Conservation (phyloP, 2,329 filamentous ascomycete species). For the Epichloe sibirici region DNA sequence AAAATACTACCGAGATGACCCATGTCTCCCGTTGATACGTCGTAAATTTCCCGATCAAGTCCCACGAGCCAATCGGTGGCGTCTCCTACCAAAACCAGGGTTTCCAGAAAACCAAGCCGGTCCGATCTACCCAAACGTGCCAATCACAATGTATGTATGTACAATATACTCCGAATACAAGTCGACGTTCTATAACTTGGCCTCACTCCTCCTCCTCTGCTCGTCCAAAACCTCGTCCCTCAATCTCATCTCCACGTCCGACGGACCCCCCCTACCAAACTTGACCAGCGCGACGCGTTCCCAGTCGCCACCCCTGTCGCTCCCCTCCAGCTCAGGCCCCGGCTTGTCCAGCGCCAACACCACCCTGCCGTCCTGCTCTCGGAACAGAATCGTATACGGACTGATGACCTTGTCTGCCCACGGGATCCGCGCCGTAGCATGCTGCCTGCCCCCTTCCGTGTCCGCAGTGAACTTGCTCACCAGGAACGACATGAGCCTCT, state of each 20-base stretch:
- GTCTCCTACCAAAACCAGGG: not conserved
- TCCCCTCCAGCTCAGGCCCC: conserved; percentile 39
- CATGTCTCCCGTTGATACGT: too few relatives aligned
- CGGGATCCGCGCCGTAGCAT: conserved; percentile 32
- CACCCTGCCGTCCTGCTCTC: conserved; percentile 31
- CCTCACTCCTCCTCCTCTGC: conserved; percentile 20
- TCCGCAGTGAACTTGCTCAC: conserved; percentile 28
- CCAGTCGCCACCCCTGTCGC: conserved; percentile 40
- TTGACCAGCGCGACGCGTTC: conserved; percentile 46
- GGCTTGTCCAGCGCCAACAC: conserved; percentile 47
- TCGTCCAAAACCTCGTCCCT: conserved; percentile 37
- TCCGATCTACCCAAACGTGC: not conserved
- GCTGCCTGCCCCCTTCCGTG: conserved; percentile 24
- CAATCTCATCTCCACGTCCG: conserved; percentile 38
- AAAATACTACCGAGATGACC: too few relatives aligned
- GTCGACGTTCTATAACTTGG: not conserved
- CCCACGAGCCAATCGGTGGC: not conserved
- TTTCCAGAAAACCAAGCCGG: not conserved
- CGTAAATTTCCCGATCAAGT: not conserved
- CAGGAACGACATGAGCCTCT: conserved; percentile 42
- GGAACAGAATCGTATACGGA: conserved; percentile 35
- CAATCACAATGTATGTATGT: not conserved
- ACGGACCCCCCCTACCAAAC: conserved; percentile 38
- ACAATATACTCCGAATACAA: not conserved
- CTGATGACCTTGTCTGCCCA: conserved; percentile 53